Evolutionary conservation across 768 basidiomycete genomes (phyloP).

Genomic region (Panus rudis): DNA sequence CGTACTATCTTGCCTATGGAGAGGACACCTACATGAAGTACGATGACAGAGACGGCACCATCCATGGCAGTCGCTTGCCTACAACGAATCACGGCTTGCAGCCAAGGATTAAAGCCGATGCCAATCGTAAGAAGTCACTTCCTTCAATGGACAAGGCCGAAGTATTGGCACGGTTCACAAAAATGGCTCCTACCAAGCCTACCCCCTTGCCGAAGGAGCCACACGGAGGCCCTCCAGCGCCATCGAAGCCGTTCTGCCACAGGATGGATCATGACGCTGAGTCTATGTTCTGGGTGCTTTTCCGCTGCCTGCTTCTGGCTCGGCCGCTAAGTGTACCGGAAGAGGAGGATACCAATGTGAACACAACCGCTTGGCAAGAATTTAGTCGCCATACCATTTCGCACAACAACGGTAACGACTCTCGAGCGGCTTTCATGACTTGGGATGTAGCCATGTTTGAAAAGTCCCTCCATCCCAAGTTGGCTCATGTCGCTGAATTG

Average conservation of each 20-base stretch:
- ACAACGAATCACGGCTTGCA: too few relatives aligned
- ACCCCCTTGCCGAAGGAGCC: too few relatives aligned
- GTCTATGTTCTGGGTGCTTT: slow-evolving; percentile 9
- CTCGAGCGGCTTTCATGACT: not conserved
- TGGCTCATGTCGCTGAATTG: not conserved
- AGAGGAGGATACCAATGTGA: not conserved
- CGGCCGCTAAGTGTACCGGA: not conserved
- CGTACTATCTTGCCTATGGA: slow-evolving; percentile 4
- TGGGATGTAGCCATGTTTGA: not conserved
- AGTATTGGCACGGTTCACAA: too few relatives aligned
- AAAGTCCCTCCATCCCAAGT: not conserved
- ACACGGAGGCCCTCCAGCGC: too few relatives aligned
- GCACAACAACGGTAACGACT: too few relatives aligned
- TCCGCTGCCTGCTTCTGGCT: not conserved
- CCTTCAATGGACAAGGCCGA: too few relatives aligned
- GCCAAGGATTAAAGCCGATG: too few relatives aligned
- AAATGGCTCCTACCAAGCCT: too few relatives aligned
- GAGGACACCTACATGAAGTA: slow-evolving; percentile 6
- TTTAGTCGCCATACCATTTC: not conserved
- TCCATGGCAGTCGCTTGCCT: too few relatives aligned
- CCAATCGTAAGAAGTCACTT: too few relatives aligned
- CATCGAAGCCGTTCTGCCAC: too few relatives aligned
- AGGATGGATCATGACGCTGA: slow-evolving; percentile 10
- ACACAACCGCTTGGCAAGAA: not conserved
- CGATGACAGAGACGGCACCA: not conserved